Evolutionary conservation across 1,139 yeast species (phyloP).

Genomic region (Saccharomyces hybrid): DNA sequence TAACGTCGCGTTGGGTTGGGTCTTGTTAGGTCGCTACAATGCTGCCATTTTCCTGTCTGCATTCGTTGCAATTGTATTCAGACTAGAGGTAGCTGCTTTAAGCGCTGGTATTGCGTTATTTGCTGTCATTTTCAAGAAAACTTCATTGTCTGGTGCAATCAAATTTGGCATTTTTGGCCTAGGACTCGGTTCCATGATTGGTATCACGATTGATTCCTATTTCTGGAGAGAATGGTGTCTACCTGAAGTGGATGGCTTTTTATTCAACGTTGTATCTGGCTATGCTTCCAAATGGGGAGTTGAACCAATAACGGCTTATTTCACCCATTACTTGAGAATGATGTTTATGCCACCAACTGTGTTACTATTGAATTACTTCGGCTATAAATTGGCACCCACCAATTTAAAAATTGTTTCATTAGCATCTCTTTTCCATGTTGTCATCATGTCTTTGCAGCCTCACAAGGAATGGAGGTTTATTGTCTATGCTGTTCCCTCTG

Average conservation of each 20-base stretch:
- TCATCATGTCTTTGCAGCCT: conserved; percentile 68
- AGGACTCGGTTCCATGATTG: conserved; percentile 42
- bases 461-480: conserved; percentile 96
- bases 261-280: conserved; percentile 70
- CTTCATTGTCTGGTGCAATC: conserved; percentile 35
- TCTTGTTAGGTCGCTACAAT: conserved; percentile 43
- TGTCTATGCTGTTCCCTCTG: conserved; percentile 61
- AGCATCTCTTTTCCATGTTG: conserved; percentile 47
- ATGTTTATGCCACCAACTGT: conserved; percentile 56
- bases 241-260: conserved; percentile 70
- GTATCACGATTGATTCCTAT: conserved; percentile 57
- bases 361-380: conserved; percentile 36
- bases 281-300: conserved; percentile 76
- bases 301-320: conserved; percentile 66
- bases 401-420: conserved; percentile 36
- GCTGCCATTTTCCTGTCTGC: conserved; percentile 52
- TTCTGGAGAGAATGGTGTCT: conserved; percentile 55
- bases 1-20: conserved; percentile 44
- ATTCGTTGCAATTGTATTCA: conserved; percentile 58
- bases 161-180: conserved; percentile 47
- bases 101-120: conserved; percentile 42
- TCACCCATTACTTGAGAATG: conserved; percentile 48
- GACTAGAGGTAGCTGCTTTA: conserved; percentile 64
- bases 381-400: conserved; percentile 32
- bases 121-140: conserved; percentile 38